A percentile compares a stretch with the other conserved stretches of the same genome.
These are phyloP conservation scores for Firmiana major DNA, from an alignment of 345 rosid species.

Conservation along the genomic window DNA sequence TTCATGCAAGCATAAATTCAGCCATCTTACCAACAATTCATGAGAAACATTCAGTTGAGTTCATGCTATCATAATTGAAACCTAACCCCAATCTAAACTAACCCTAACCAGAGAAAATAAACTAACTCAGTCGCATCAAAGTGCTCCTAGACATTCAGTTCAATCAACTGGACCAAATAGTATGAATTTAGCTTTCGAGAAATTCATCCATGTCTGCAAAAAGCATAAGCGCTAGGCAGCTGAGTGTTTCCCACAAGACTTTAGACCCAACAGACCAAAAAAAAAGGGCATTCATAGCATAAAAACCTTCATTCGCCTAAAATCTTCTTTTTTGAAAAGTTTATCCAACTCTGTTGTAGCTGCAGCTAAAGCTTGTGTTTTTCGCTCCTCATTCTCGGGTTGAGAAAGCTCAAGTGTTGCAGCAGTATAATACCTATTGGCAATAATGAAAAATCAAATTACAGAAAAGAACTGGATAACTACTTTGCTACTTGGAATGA, in stretches of 20 bases:
- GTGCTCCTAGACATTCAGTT: slow-evolving; percentile 3
- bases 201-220: slow-evolving; percentile 5
- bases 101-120: background rate
- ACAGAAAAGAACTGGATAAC: slow-evolving; percentile 3
- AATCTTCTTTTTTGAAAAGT: slow-evolving; percentile 84
- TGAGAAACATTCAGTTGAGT: background rate
- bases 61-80: background rate
- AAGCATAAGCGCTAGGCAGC: background rate
- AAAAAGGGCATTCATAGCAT: background rate
- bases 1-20: slow-evolving; percentile 8
- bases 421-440: slow-evolving; percentile 67
- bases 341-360: slow-evolving; percentile 87
- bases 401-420: slow-evolving; percentile 87
- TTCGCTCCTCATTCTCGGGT: slow-evolving; percentile 75
- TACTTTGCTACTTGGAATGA: slow-evolving; percentile 9
- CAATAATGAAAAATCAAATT: slow-evolving; percentile 17
- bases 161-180: background rate
- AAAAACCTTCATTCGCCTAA: slow-evolving; percentile 81
- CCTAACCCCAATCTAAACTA: slow-evolving; percentile 3
- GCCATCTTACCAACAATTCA: background rate
- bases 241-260: background rate
- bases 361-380: slow-evolving; percentile 75
- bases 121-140: background rate
- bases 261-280: slow-evolving; percentile 3
- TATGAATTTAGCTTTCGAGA: background rate